Evolutionary conservation across 1,284 basidiomycete genomes (phyloP), one percentile per base, ranked within the genome.

Genomic region (Leccinum griseonigrum): DNA sequence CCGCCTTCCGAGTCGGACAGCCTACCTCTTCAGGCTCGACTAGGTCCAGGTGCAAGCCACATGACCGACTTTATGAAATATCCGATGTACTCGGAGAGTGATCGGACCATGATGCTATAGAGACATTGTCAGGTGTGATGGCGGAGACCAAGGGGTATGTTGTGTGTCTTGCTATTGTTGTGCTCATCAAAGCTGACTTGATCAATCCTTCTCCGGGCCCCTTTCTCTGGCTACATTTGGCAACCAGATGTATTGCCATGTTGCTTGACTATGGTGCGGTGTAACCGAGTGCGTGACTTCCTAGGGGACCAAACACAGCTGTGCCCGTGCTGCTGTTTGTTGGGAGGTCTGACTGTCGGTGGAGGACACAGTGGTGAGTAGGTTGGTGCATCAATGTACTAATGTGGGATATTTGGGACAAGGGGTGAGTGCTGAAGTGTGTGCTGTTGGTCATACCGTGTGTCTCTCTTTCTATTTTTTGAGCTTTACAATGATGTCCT

Each of bases 221-320:
- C 50, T 29, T 52, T 52, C 48, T 48, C 9, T 32, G 11, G 22
- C 34, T 18, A 3, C 11, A 16, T 32, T 28, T 22, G 18, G 9
- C 10, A 16, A 34, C 53, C 31, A 91, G 90, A 68, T 90, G 88
- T 66, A 74, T 91, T 31, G 75, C 78, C 43, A 87, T 83, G 60
- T 75, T 91, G 8, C 80, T 81, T 0, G 63, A 75, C 5, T 88
- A 90, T 67, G 78, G 77, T n/a, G 70, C 82, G 9, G 80, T 80
- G 3, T 54, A 75, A 71, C 5, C 70, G 66, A 28, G 13, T 8
- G 72, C 84, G 36, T 73, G 74, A 9, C 76, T 83, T 56, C 90
- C 90, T 1, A 79, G 83, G 10, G 81, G 83, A 10, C 75, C 82
- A n/a, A n/a, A n/a, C n/a, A n/a, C n/a, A n/a, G n/a, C n/a, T n/a